Conservation (phyloP, 345 rosid genomes). For the Lepidium aucheri region DNA sequence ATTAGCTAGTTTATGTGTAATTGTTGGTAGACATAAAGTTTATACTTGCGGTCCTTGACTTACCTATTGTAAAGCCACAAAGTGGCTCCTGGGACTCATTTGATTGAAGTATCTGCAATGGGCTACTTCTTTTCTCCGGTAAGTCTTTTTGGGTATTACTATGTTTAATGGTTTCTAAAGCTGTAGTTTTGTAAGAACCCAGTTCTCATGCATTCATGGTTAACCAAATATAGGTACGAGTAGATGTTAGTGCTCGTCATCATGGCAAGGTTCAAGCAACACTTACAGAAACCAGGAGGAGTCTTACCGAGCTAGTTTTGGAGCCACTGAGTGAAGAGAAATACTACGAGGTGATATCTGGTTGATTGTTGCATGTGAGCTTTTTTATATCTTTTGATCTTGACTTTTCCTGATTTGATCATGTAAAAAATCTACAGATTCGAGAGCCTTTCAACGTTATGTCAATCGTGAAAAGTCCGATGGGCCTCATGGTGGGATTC, state of each 20-base stretch:
- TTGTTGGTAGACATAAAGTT: not conserved
- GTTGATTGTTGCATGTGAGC: not conserved
- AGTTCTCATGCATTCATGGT: not conserved
- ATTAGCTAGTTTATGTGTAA: not conserved
- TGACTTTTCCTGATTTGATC: not conserved
- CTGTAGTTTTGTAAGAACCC: not conserved
- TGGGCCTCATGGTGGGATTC: slow-evolving; percentile 93
- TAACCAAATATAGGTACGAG: slow-evolving; percentile 51
- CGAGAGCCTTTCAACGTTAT: slow-evolving; percentile 77
- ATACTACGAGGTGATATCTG: slow-evolving; percentile 81
- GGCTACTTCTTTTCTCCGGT: slow-evolving; percentile 90
- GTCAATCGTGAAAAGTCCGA: slow-evolving; percentile 79
- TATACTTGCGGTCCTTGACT: slow-evolving; percentile 31
- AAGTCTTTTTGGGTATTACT: slow-evolving; percentile 2
- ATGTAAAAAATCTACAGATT: slow-evolving; percentile 38
- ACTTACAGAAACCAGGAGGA: slow-evolving; percentile 69
- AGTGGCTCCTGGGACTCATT: slow-evolving; percentile 80
- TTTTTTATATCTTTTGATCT: not conserved
- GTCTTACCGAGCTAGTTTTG: slow-evolving; percentile 64
- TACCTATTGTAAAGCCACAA: slow-evolving; percentile 39
- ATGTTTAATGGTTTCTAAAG: not conserved
- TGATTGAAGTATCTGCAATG: slow-evolving; percentile 72
- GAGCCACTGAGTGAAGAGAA: slow-evolving; percentile 78
- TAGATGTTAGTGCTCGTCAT: slow-evolving; percentile 90
- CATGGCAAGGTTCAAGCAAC: slow-evolving; percentile 88